These are phyloP conservation scores for Dittrichia graveolens DNA, from an alignment of 129 eudicot genomes.

Conservation along the genomic window DNA sequence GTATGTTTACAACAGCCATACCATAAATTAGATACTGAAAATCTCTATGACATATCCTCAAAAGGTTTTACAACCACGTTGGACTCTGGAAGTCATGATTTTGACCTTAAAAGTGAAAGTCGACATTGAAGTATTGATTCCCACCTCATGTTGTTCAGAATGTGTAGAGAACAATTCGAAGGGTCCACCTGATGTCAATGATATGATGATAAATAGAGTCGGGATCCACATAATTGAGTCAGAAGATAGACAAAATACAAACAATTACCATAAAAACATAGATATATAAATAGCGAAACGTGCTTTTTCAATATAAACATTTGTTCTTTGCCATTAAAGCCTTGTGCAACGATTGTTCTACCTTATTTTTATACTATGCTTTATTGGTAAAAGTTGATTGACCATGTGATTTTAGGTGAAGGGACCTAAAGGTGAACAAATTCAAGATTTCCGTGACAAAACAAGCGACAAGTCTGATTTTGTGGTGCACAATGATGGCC, in stretches of 20 bases:
- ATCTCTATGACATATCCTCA: no score
- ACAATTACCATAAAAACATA: no score
- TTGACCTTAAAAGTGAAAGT: not conserved
- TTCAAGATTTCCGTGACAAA: slow-evolving; percentile 77
- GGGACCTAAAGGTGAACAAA: slow-evolving; percentile 84
- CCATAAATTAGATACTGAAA: no score
- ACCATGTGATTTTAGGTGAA: slow-evolving; percentile 57
- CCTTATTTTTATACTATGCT: not conserved
- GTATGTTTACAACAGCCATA: no score
- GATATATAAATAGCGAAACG: not conserved
- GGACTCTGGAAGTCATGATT: slow-evolving; percentile 3
- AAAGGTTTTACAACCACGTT: no score
- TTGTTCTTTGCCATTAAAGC: not conserved
- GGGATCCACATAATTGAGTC: no score
- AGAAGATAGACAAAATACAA: not conserved
- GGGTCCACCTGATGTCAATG: no score
- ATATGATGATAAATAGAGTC: no score
- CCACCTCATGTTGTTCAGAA: not conserved
- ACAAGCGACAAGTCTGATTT: slow-evolving; percentile 75
- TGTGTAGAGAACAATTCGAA: not conserved
- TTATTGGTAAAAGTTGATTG: slow-evolving; percentile 7
- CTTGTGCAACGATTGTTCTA: not conserved
- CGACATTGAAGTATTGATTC: not conserved
- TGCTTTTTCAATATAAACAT: not conserved
- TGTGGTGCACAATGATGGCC: slow-evolving; percentile 69